These are phyloP conservation scores for Mentha longifolia DNA, from an alignment of 257 asterid species.

Conservation along the genomic window DNA sequence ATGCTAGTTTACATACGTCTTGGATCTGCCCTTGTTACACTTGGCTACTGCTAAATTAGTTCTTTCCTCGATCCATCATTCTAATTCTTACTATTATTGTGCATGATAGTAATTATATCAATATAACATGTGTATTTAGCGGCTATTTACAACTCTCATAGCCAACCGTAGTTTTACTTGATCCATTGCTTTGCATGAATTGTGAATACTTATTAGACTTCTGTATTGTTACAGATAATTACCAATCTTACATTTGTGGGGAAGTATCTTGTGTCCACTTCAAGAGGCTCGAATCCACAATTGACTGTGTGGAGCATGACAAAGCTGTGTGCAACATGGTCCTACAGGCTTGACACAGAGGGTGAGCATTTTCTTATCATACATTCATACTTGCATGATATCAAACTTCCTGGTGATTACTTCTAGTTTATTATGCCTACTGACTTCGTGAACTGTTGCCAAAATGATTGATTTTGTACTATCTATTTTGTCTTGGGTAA, in stretches of 20 bases:
- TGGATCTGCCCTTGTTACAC: not conserved
- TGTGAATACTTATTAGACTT: slow-evolving; percentile 25
- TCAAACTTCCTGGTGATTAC: not conserved
- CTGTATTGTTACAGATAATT: slow-evolving; percentile 57
- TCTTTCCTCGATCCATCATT: not conserved
- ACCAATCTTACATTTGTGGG: slow-evolving; percentile 74
- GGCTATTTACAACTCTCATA: not conserved
- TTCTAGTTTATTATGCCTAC: not conserved
- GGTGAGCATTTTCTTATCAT: slow-evolving; percentile 47
- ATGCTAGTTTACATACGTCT: not conserved
- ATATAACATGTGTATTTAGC: not conserved
- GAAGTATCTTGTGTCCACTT: slow-evolving; percentile 75
- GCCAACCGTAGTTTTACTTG: slow-evolving; percentile 14
- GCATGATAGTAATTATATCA: not conserved
- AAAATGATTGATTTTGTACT: not conserved
- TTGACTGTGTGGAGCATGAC: slow-evolving; percentile 80
- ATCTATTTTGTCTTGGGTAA: not conserved
- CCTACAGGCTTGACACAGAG: slow-evolving; percentile 76
- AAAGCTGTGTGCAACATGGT: slow-evolving; percentile 64
- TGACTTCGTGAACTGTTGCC: not conserved
- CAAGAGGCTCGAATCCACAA: slow-evolving; percentile 70
- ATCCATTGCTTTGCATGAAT: not conserved
- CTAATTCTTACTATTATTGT: not conserved
- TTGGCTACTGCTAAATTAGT: slow-evolving; percentile 13
- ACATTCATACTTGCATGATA: not conserved